phyloP scores from a whole-genome alignment of 768 basidiomycete species.

The Asterophora lycoperdoides region DNA sequence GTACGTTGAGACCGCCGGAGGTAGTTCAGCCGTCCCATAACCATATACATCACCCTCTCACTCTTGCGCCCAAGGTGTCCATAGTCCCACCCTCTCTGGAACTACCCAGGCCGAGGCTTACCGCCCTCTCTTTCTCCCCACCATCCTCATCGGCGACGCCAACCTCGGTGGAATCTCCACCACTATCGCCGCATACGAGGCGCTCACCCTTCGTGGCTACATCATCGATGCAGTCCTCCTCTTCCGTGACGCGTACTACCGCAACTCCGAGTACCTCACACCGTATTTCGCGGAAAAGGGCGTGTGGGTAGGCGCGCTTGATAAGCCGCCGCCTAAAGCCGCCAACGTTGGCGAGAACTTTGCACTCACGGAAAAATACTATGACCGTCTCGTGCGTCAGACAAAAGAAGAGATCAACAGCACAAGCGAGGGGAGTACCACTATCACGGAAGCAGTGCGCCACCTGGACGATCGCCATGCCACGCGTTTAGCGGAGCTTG shows the following conservation, averaged over 20 bases:
- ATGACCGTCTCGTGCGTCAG: conserved; percentile 39
- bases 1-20: conserved; percentile 95
- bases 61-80: conserved; percentile 60
- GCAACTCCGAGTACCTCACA: conserved; percentile 78
- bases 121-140: conserved; percentile 83
- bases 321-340: conserved; percentile 53
- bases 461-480: conserved; percentile 63
- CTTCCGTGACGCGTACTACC: conserved; percentile 83
- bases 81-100: conserved; percentile 83
- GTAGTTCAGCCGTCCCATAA: conserved; percentile 40
- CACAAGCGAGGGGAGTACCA: conserved; percentile 21
- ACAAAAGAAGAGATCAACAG: conserved; percentile 17
- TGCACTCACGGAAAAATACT: conserved; percentile 64
- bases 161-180: conserved; percentile 90
- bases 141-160: conserved; percentile 82
- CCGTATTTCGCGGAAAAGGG: conserved; percentile 77
- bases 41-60: not conserved
- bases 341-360: conserved; percentile 43
- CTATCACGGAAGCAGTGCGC: conserved; percentile 44
- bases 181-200: conserved; percentile 91
- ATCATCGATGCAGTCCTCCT: conserved; percentile 79
- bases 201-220: conserved; percentile 86
- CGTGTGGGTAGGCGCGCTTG: conserved; percentile 48
- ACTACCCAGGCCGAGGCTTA: conserved; percentile 83
- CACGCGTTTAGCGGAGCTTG: conserved; percentile 64